Conservation (phyloP, 352 stramenopile species). For the Phytophthora fragariae region DNA sequence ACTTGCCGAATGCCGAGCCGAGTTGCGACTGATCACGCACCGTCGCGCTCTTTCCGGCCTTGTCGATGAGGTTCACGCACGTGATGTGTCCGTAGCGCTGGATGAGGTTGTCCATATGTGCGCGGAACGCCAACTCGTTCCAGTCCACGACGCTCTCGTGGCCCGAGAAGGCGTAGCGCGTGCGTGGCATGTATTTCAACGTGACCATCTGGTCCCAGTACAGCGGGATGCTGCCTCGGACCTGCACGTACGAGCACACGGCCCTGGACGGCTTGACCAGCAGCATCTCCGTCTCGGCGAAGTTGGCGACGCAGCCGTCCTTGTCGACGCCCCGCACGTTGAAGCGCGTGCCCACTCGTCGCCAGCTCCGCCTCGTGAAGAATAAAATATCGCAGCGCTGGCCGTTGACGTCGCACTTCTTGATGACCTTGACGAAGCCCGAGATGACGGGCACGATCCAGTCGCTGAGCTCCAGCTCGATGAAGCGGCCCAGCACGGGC, state of each 20-base stretch:
- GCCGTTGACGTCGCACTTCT: conserved; percentile 56
- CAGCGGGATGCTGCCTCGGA: conserved; percentile 95
- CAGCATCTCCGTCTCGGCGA: conserved; percentile 95
- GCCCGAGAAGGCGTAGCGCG: conserved; percentile 71
- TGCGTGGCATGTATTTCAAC: conserved; percentile 93
- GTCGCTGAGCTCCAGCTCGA: conserved; percentile 69
- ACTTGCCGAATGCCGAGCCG: conserved; percentile 91
- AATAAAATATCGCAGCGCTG: conserved; percentile 77
- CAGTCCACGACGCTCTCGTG: conserved; percentile 61
- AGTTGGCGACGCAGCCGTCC: conserved; percentile 94
- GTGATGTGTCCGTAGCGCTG: conserved; percentile 81
- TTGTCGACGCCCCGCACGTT: conserved; percentile 92
- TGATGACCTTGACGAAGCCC: conserved; percentile 67
- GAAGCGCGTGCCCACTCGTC: conserved; percentile 91
- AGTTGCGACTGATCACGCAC: conserved; percentile 92
- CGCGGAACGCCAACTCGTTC: conserved; percentile 64
- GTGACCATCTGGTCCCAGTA: conserved; percentile 91
- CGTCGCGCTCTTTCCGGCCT: conserved; percentile 75
- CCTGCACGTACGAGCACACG: conserved; percentile 80
- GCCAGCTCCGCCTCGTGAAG: conserved; percentile 78
- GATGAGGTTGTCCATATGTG: conserved; percentile 73
- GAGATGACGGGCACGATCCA: conserved; percentile 86
- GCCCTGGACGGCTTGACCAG: conserved; percentile 53
- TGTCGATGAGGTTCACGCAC: conserved; percentile 96
- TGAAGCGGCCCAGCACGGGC: conserved; percentile 53